Evolutionary conservation across 257 asterid genomes (phyloP).

Genomic region (Coffea canephora): DNA sequence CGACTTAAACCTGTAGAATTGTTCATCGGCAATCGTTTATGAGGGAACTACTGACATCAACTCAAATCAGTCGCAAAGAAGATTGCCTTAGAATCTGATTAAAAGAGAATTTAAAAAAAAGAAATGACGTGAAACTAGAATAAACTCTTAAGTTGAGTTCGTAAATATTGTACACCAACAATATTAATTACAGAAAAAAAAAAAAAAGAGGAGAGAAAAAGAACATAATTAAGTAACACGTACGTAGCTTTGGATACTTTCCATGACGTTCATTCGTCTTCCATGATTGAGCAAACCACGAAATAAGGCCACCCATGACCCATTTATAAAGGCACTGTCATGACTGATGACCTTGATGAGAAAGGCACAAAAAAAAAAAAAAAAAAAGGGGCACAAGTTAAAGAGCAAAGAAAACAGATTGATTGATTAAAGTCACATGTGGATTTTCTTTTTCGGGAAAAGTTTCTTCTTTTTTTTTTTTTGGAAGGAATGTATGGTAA

Average conservation of each 20-base stretch:
- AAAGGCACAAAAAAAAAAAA: background rate
- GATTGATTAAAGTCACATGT: background rate
- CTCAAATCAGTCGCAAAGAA: no score
- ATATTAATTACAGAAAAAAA: background rate
- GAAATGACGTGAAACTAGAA: no score
- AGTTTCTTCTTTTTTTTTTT: background rate
- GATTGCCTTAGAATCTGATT: no score
- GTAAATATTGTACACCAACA: no score
- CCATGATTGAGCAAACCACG: background rate
- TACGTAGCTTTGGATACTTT: slow-evolving; percentile 1
- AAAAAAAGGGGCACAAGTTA: background rate
- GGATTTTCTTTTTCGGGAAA: background rate
- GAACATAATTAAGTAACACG: no score
- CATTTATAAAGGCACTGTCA: background rate
- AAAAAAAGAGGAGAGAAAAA: no score
- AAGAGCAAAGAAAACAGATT: background rate
- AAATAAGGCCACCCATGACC: background rate
- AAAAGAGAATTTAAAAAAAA: no score
- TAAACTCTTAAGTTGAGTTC: no score
- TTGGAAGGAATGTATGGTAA: no score
- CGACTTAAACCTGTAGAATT: no score
- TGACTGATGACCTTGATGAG: background rate
- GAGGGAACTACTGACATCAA: no score
- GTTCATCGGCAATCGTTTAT: no score
- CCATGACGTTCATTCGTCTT: background rate